Evolutionary conservation across 2,329 filamentous ascomycete species (phyloP), one percentile per base, ranked within the genome.

Genomic region (Monascus ruber): DNA sequence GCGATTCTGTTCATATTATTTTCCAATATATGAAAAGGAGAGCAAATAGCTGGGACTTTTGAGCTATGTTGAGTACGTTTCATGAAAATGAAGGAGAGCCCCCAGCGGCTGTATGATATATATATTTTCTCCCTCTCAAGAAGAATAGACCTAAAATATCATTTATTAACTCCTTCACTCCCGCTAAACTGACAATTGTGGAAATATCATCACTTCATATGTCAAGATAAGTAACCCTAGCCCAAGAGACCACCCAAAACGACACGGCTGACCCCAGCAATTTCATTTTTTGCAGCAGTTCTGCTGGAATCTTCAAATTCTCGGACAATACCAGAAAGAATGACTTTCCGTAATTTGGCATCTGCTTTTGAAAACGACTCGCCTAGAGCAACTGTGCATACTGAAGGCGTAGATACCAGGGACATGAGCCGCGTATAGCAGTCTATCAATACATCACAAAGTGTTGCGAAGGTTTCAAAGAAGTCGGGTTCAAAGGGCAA

Each of bases 401-500:
- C 74, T 25, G 81, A 76, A 1, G 88, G 82, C 2, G 78, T 77
- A n/a, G 79, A 73, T 24, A 96, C 70, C 42, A 98, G 69, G 33
- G 71, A 72, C 52, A 93, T 69, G 26, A 98, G 76, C 39, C 80
- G 77, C 29, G 79, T 79, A 64, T 98, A 98, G 54, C 81, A 85
- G 60, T 96, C 91, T 52, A 95, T 93, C 44, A 98, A 68, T 3
- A 94, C 85, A 57, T 98, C 91, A 66, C 91, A 96, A 5, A 98
- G 72, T 8, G 91, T 95, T 9, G 87, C 83, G 65, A 96, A 96
- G 0, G 88, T 95, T 66, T 93, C 87, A 61, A 89, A 91, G 55
- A 94, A 98, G 63, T 98, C 91, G 0, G 91, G 91, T 47, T 96
- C 88, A 56, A 98, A 98, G 0, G 91, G 91, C 35, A 98, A 67